phyloP scores from a whole-genome alignment of 2,329 filamentous ascomycete species.

The Pseudogymnoascus sp. region DNA sequence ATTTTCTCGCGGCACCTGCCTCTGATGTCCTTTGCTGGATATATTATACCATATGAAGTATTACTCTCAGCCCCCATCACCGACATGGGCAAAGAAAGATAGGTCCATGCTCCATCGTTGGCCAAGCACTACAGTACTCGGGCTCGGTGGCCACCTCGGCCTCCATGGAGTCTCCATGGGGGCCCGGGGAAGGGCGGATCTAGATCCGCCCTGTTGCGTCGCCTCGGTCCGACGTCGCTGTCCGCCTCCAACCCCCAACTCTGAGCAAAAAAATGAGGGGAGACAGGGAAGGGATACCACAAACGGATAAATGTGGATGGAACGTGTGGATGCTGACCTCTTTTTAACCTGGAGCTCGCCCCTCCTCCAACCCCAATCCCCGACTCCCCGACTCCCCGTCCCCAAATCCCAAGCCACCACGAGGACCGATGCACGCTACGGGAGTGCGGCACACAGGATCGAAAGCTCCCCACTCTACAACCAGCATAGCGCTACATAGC shows the following conservation, averaged over 20 bases:
- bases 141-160: not conserved
- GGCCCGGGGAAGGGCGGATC: not conserved
- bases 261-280: not conserved
- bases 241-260: not conserved
- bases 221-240: not conserved
- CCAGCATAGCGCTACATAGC: not conserved
- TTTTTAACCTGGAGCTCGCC: not conserved
- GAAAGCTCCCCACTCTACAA: not conserved
- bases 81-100: not conserved
- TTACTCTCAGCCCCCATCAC: not conserved
- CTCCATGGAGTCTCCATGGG: not conserved
- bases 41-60: not conserved
- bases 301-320: constrained; percentile 2
- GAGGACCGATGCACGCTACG: not conserved
- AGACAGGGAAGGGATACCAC: not conserved
- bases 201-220: not conserved
- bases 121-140: not conserved
- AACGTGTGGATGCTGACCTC: not conserved
- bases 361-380: not conserved
- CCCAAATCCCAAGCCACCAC: not conserved
- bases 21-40: not conserved
- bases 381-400: not conserved
- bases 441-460: constrained; percentile 3
- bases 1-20: not conserved
- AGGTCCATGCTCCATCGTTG: not conserved